Conservation (phyloP, 202 grass and related monocot genomes). For the Brachypodium distachyon region DNA sequence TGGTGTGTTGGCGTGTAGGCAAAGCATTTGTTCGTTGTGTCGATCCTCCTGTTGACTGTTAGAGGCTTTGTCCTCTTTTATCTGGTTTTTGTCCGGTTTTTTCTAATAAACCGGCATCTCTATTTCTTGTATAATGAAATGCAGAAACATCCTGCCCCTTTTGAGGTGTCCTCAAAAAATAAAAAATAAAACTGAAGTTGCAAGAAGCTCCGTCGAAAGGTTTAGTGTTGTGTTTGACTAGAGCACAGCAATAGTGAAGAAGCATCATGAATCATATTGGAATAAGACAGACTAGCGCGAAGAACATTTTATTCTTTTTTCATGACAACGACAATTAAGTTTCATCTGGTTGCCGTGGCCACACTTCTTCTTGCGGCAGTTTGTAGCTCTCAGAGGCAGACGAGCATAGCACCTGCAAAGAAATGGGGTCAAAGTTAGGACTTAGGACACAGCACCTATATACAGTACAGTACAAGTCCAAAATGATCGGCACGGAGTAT, state of each 20-base stretch:
- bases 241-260: background rate
- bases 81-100: too few species aligned
- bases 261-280: background rate
- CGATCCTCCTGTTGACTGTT: too few species aligned
- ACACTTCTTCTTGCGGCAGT: constrained; percentile 42
- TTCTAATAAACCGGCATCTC: too few species aligned
- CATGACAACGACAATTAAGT: background rate
- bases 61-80: too few species aligned
- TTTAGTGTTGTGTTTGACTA: background rate
- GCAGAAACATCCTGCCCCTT: too few species aligned
- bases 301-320: background rate
- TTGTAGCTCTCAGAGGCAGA: constrained; percentile 6
- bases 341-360: background rate
- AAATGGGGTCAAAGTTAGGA: background rate
- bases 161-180: too few species aligned
- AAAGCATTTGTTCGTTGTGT: too few species aligned
- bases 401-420: constrained; percentile 25
- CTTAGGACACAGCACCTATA: background rate
- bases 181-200: too few species aligned
- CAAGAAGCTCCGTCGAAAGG: background rate
- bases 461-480: background rate
- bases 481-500: too few species aligned
- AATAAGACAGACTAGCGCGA: background rate
- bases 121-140: too few species aligned
- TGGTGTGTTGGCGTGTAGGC: too few species aligned